These are phyloP conservation scores for Lentinula sp. DNA, from an alignment of 768 basidiomycete genomes.

Conservation along the genomic window DNA sequence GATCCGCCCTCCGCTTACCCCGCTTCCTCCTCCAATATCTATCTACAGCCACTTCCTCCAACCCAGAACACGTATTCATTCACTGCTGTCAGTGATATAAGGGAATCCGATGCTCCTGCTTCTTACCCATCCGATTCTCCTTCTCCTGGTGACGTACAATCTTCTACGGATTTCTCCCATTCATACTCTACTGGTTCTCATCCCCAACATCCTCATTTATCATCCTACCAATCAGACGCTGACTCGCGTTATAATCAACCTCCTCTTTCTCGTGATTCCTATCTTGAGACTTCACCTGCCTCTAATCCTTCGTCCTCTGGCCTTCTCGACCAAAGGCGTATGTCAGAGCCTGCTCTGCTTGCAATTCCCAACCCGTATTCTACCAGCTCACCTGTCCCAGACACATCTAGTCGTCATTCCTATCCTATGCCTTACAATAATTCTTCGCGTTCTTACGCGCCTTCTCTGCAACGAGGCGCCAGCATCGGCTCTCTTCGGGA, in stretches of 20 bases:
- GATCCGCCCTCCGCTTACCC: constrained; percentile 6
- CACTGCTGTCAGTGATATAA: constrained; percentile 18
- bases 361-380: constrained; percentile 33
- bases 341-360: constrained; percentile 60
- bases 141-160: constrained; percentile 31
- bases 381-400: constrained; percentile 14
- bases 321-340: constrained; percentile 54
- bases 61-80: constrained; percentile 9
- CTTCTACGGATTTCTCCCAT: constrained; percentile 30
- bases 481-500: constrained; percentile 41
- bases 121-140: constrained; percentile 26
- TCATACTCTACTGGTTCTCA: constrained; percentile 32
- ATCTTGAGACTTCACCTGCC: constrained; percentile 27
- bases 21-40: constrained; percentile 11
- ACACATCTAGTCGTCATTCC: constrained; percentile 12
- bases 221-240: constrained; percentile 35
- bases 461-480: constrained; percentile 39
- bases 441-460: constrained; percentile 28
- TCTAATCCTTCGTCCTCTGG: constrained; percentile 18
- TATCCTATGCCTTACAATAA: constrained; percentile 8
- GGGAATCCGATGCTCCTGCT: constrained; percentile 15
- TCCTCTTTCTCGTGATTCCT: constrained; percentile 27
- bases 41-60: constrained; percentile 10
- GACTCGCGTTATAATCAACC: constrained; percentile 27
- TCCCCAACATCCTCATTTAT: constrained; percentile 33